Evolutionary conservation across 1,284 basidiomycete species (phyloP).

Genomic region (Heterobasidion irregulare): DNA sequence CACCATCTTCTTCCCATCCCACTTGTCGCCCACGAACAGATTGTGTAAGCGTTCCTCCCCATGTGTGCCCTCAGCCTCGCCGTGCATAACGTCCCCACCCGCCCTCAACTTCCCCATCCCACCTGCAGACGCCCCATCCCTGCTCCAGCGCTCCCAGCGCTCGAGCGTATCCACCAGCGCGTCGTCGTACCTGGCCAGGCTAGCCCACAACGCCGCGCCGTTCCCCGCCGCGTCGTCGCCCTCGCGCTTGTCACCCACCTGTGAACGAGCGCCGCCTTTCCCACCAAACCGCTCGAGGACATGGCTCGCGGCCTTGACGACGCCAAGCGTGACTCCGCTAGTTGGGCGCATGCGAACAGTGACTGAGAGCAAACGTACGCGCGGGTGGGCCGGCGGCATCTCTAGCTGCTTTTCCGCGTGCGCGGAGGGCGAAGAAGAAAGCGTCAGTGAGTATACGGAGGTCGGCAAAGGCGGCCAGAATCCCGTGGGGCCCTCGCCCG

Average conservation of each 20-base stretch:
- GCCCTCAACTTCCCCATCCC: slow-evolving; percentile 30
- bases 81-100: slow-evolving; percentile 9
- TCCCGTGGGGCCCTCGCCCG: slow-evolving; percentile 40
- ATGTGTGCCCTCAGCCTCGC: neutral
- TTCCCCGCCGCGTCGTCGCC: slow-evolving; percentile 5
- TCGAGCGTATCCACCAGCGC: slow-evolving; percentile 53
- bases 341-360: slow-evolving; percentile 50
- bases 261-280: slow-evolving; percentile 9
- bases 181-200: slow-evolving; percentile 73
- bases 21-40: slow-evolving; percentile 44
- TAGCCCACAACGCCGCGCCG: slow-evolving; percentile 52
- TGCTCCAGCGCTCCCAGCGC: slow-evolving; percentile 46
- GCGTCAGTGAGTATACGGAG: too few relatives aligned
- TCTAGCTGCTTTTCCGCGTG: neutral
- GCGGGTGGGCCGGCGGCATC: slow-evolving; percentile 15
- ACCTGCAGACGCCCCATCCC: slow-evolving; percentile 25
- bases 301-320: slow-evolving; percentile 48
- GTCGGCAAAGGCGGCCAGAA: slow-evolving; percentile 29
- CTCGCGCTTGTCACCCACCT: slow-evolving; percentile 14
- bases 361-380: slow-evolving; percentile 39
- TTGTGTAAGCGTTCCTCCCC: slow-evolving; percentile 28
- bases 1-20: slow-evolving; percentile 76
- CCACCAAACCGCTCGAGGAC: slow-evolving; percentile 33
- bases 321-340: slow-evolving; percentile 36
- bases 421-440: too few relatives aligned